Conservation (phyloP, 2,329 filamentous ascomycete species). For the Pseudogymnoascus sp. region DNA sequence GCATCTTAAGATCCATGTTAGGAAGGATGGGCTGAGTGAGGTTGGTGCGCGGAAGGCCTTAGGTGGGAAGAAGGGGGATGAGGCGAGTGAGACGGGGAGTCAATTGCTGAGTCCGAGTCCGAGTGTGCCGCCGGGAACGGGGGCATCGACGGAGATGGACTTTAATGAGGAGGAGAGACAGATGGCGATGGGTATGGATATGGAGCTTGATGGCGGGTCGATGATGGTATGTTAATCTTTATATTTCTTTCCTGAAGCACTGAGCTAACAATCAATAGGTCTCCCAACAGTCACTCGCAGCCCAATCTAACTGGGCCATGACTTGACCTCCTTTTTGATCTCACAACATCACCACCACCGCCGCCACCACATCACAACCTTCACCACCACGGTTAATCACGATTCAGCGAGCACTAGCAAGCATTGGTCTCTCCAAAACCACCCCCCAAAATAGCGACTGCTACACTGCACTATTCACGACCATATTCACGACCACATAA, state of each 20-base stretch:
- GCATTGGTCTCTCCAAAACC: not conserved
- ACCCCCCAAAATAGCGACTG: not conserved
- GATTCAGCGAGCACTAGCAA: not conserved
- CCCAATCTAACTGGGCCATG: conserved; percentile 3
- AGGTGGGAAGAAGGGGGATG: not conserved
- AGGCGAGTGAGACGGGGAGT: not conserved
- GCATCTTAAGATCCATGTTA: conserved; percentile 36
- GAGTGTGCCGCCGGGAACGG: not conserved
- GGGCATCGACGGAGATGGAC: not conserved
- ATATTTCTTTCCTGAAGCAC: not conserved
- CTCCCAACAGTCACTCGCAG: not conserved
- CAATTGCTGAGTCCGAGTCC: not conserved
- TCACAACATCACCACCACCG: not conserved
- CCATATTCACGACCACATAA: not conserved
- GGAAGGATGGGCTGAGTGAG: conserved; percentile 11
- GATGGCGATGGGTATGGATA: conserved; percentile 26
- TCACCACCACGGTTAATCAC: not conserved
- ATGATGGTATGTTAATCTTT: not conserved
- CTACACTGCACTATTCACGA: not conserved
- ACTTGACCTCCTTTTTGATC: not conserved
- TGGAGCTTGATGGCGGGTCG: not conserved
- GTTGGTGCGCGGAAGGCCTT: not conserved
- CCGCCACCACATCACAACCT: not conserved
- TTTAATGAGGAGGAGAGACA: conserved; percentile 1
- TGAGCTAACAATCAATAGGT: not conserved